Evolutionary conservation across 768 basidiomycete genomes (phyloP).

Genomic region (Hemileccinum rubropunctum): DNA sequence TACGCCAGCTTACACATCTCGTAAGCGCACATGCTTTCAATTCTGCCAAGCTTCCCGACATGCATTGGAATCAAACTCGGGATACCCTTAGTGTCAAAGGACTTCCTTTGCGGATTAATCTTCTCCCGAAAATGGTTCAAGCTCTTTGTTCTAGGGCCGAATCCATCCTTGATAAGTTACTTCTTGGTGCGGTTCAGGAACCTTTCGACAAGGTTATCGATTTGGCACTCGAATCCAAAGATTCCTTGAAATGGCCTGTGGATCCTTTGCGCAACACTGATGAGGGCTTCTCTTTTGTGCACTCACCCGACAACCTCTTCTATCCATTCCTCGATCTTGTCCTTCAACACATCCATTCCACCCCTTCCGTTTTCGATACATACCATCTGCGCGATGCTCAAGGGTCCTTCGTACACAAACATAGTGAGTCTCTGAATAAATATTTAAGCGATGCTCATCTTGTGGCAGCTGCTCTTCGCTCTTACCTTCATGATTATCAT

Average conservation of each 20-base stretch:
- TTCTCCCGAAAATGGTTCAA: neutral
- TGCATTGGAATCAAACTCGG: neutral
- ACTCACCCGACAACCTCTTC: neutral
- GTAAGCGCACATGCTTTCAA: neutral
- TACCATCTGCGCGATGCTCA: neutral
- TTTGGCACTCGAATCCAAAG: neutral
- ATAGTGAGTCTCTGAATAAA: neutral
- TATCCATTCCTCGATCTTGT: neutral
- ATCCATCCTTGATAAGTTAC: neutral
- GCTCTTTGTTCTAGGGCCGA: neutral
- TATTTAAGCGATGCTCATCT: too few relatives aligned
- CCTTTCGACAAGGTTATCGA: too few relatives aligned
- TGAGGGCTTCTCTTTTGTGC: neutral
- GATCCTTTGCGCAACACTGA: neutral
- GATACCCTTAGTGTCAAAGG: slow-evolving; percentile 1
- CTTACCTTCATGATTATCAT: neutral
- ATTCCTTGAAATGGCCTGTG: neutral
- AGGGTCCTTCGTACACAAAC: neutral
- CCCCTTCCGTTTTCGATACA: neutral
- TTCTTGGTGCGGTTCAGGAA: neutral
- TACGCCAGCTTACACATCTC: neutral
- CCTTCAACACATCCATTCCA: neutral
- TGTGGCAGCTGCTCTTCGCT: neutral
- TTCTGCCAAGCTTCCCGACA: neutral
- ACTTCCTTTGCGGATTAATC: neutral